Conservation (phyloP, 768 basidiomycete species). For the Lactarius psammicola region DNA sequence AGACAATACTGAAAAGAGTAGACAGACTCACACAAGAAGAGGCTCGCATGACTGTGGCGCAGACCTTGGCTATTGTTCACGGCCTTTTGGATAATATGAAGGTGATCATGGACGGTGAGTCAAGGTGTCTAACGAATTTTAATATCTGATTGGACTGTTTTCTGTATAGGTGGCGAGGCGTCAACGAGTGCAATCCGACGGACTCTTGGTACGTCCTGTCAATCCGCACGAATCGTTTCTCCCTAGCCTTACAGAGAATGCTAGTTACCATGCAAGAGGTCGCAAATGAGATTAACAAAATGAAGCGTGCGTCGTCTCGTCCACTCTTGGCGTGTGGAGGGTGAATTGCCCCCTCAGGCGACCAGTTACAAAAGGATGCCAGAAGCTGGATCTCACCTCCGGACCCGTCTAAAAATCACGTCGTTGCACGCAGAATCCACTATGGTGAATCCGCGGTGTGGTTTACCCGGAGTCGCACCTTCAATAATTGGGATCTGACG, state of each 20-base stretch:
- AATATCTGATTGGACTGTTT: neutral
- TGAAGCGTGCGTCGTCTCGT: constrained; percentile 4
- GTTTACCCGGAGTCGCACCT: neutral
- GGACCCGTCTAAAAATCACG: neutral
- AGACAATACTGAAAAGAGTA: constrained; percentile 2
- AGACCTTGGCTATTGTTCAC: constrained; percentile 6
- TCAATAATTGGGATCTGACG: neutral
- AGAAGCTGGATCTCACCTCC: neutral
- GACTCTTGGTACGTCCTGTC: neutral
- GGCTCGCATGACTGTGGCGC: constrained; percentile 3
- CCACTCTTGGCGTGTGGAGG: neutral
- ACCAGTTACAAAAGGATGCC: neutral
- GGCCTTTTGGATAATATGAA: constrained; percentile 15
- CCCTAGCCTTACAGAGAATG: neutral
- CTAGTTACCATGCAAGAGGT: constrained; percentile 8
- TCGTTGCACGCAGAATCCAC: neutral
- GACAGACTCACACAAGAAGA: constrained; percentile 17
- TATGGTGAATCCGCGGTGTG: neutral
- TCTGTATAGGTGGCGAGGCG: neutral
- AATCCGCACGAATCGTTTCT: neutral
- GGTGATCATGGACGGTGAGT: constrained; percentile 11
- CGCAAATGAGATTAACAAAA: constrained; percentile 1
- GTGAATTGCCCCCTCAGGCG: neutral
- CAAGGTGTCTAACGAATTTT: neutral
- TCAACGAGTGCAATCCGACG: neutral